Base-by-base conservation (phyloP, 75 land plant genomes). In the Cunninghamia lanceolata region DNA sequence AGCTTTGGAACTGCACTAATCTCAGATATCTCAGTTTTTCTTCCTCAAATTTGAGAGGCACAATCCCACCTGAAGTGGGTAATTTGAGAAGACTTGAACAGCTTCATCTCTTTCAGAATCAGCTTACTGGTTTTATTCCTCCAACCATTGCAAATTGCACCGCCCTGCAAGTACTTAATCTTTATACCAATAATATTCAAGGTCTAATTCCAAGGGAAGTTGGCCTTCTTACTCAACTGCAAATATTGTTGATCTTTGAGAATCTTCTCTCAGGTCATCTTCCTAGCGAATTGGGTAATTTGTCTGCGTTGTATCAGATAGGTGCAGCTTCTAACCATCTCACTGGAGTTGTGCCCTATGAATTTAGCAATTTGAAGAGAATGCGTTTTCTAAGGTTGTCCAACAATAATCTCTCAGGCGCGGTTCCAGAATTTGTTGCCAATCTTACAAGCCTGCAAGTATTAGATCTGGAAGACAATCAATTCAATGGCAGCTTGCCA, bases 401-500 rank as follows among this genome's bases (percentile, higher is more conserved):
- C 47, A 82, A 87, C 59, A 91, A 91, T 43, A 84, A 86, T 30
- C 71, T 91, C 10, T 68, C 84, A 10, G 87, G 91, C 46, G 19
- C 80, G 1, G 15, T 91, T 3, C 89, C 91, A 1, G 11, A 83
- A 40, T 40, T 87, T 16, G 19, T 95, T 14, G 96, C 95, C 3
- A 89, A 93, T 30, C 85, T 95, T 66, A 93, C 95, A 56, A 56
- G 28, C 28, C 63, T 56, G 0, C 63, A 21, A 56, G 25, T 56
- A 17, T 56, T 56, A 21, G 95, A 95, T 85, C 82, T 96, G 38
- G 45, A 86, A 1, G 25, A 28, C 77, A 98, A 98, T 85, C 40
- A 83, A 3, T 85, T 98, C 46, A 91, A 88, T 40, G 99, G 99
- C 70, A 82, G 74, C 19, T 86, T 97, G 30, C 90, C 92, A 28